Conservation (phyloP, 2,329 filamentous ascomycete species). For the Paracoccidioides brasiliensis region DNA sequence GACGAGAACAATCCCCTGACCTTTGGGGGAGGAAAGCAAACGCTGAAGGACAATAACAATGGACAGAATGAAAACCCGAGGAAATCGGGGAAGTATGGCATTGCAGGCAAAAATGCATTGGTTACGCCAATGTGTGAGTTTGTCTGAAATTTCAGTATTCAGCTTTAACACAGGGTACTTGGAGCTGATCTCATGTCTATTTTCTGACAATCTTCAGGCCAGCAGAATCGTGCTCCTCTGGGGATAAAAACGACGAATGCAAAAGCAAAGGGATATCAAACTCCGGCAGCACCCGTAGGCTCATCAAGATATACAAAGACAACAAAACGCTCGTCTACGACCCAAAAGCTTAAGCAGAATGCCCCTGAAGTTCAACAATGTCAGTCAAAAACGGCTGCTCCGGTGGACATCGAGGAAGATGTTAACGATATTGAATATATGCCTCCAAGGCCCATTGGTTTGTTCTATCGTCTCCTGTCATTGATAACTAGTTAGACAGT, state of each 20-base stretch:
- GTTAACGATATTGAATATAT: conserved; percentile 81
- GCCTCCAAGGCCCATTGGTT: conserved; percentile 54
- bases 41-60: conserved; percentile 41
- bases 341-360: conserved; percentile 44
- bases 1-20: conserved; percentile 65
- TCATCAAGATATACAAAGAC: conserved; percentile 51
- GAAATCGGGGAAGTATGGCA: conserved; percentile 38
- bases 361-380: conserved; percentile 26
- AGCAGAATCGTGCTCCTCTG: conserved; percentile 63
- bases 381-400: conserved; percentile 34
- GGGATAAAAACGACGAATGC: conserved; percentile 96
- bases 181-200: not conserved
- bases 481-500: not conserved
- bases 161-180: conserved; percentile 5
- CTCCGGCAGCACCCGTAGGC: conserved; percentile 48
- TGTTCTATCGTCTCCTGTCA: conserved; percentile 4
- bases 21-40: conserved; percentile 47
- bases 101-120: conserved; percentile 50
- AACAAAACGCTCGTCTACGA: conserved; percentile 45
- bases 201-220: conserved; percentile 34
- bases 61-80: conserved; percentile 41
- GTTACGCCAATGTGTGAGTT: conserved; percentile 66
- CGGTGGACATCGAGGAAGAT: conserved; percentile 31
- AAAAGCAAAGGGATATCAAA: conserved; percentile 58
- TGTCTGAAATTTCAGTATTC: conserved; percentile 4